Percentiles rank a stretch among this genome's conserved stretches.
These are phyloP conservation scores for Boletellus emodensis DNA, from an alignment of 768 basidiomycete species.

Conservation along the genomic window DNA sequence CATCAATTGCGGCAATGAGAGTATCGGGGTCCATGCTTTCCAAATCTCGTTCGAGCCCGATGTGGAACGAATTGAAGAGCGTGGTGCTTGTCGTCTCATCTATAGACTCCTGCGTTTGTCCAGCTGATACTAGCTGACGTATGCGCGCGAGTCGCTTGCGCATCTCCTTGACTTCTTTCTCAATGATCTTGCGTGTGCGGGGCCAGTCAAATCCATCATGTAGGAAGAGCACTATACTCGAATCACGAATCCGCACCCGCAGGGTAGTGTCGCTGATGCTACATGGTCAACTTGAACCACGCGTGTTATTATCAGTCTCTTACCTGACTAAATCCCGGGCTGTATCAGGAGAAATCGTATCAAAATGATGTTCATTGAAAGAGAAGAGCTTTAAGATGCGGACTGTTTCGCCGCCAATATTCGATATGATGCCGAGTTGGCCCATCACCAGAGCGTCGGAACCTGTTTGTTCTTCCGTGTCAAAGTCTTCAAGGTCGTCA, in stretches of 20 bases:
- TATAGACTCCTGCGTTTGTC: constrained; percentile 78
- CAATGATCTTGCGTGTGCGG: constrained; percentile 79
- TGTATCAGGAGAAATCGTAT: constrained; percentile 56
- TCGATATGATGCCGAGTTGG: constrained; percentile 48
- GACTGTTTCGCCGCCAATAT: constrained; percentile 81
- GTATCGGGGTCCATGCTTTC: constrained; percentile 71
- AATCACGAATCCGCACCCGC: constrained; percentile 55
- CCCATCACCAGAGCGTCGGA: constrained; percentile 17
- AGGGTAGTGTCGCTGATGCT: constrained; percentile 47
- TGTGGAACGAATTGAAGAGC: constrained; percentile 92
- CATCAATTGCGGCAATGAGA: constrained; percentile 88
- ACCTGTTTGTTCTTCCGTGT: constrained; percentile 26
- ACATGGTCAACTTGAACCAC: constrained; percentile 3
- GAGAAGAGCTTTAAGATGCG: constrained; percentile 67
- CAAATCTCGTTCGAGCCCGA: constrained; percentile 79
- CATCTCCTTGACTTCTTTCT: constrained; percentile 85
- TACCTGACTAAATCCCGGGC: constrained; percentile 46
- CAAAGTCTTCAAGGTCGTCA: constrained; percentile 70
- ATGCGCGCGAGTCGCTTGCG: constrained; percentile 83
- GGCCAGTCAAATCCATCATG: constrained; percentile 97
- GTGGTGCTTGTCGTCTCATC: constrained; percentile 68
- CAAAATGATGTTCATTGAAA: constrained; percentile 71
- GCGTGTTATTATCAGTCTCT: constrained; percentile 14
- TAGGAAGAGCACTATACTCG: constrained; percentile 64
- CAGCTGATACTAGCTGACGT: constrained; percentile 84